phyloP scores from a whole-genome alignment of 768 basidiomycete species.

The Lenzites betulinus region DNA sequence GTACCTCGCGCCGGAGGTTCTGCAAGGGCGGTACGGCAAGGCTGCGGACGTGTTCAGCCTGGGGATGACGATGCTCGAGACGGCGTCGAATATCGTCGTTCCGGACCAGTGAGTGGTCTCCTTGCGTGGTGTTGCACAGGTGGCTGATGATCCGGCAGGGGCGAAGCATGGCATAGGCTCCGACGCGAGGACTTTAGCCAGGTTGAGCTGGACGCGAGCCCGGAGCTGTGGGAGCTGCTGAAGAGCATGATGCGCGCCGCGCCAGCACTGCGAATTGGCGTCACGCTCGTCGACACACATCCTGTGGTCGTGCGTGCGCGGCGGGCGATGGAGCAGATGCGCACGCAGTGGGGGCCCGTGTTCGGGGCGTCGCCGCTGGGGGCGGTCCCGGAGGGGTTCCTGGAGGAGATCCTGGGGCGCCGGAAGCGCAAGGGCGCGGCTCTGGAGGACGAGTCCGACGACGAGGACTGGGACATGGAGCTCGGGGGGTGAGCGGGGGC shows the following conservation, averaged over 20 bases:
- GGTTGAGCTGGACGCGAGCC: conserved; percentile 68
- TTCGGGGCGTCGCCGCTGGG: conserved; percentile 67
- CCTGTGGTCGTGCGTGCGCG: conserved; percentile 66
- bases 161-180: conserved; percentile 91
- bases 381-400: conserved; percentile 60
- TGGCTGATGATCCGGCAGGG: conserved; percentile 48
- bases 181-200: conserved; percentile 91
- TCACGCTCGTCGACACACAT: conserved; percentile 60
- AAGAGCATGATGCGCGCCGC: conserved; percentile 77
- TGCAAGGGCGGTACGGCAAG: conserved; percentile 89
- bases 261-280: conserved; percentile 57
- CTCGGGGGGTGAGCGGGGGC: conserved; percentile 4
- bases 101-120: conserved; percentile 83
- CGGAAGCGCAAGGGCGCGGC: neutral
- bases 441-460: conserved; percentile 5
- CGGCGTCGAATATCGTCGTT: conserved; percentile 93
- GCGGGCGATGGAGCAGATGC: conserved; percentile 58
- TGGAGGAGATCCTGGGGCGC: conserved; percentile 57
- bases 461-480: conserved; percentile 22
- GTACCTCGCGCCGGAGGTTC: conserved; percentile 94
- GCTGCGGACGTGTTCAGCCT: conserved; percentile 98
- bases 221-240: conserved; percentile 68
- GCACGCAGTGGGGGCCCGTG: conserved; percentile 39
- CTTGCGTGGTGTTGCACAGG: conserved; percentile 10
- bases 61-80: conserved; percentile 95